phyloP scores from a whole-genome alignment of 306 rosid species.

The Cercis canadensis region DNA sequence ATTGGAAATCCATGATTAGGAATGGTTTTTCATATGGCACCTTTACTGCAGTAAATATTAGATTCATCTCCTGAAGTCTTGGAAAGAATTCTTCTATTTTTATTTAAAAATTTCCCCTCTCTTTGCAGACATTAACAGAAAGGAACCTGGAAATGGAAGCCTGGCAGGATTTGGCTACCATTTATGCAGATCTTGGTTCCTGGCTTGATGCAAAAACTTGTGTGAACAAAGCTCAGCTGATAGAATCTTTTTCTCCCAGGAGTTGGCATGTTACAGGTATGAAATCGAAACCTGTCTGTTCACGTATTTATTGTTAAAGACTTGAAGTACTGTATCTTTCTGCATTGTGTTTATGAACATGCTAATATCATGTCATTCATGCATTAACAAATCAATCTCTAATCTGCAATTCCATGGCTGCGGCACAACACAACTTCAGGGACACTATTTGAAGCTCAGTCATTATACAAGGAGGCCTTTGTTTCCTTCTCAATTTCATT shows the following conservation, averaged over 20 bases:
- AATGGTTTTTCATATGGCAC: not conserved
- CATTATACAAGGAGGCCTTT: conserved; percentile 67
- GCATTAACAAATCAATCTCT: conserved; percentile 1
- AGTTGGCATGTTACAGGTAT: conserved; percentile 80
- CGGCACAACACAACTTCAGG: conserved; percentile 45
- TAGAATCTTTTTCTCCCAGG: conserved; percentile 63
- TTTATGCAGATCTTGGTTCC: conserved; percentile 63
- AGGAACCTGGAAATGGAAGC: conserved; percentile 65
- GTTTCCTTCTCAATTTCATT: conserved; percentile 69
- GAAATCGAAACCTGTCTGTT: conserved; percentile 21
- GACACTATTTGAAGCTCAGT: conserved; percentile 62
- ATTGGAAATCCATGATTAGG: no score
- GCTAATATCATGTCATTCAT: not conserved
- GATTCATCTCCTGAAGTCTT: conserved; percentile 18
- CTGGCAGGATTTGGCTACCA: conserved; percentile 82
- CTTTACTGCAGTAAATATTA: not conserved
- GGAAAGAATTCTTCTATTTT: no score
- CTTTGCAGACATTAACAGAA: conserved; percentile 65
- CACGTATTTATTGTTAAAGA: conserved; percentile 1
- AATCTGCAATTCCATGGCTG: conserved; percentile 4
- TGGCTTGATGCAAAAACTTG: conserved; percentile 85
- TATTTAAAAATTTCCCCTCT: no score
- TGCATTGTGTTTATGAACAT: conserved; percentile 13
- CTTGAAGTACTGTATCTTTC: conserved; percentile 14
- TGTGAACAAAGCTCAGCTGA: conserved; percentile 61